phyloP scores from a whole-genome alignment of 2,329 filamentous ascomycete genomes.

The Verticillium albo-atrum region DNA sequence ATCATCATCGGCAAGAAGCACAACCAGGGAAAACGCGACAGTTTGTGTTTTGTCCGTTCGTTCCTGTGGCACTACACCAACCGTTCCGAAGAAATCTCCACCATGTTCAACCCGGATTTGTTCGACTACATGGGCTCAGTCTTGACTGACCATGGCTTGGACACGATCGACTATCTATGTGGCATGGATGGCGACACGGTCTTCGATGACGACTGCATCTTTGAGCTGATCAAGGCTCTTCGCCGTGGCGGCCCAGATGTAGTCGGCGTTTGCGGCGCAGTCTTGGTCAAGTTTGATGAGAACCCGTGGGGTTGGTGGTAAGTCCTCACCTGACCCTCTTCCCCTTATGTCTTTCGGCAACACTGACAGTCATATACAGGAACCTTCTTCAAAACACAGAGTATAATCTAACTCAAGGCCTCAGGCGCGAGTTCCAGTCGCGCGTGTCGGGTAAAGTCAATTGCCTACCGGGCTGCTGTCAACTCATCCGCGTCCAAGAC shows the following conservation, averaged over 20 bases:
- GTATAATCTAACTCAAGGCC: slow-evolving; percentile 41
- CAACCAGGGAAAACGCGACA: slow-evolving; percentile 46
- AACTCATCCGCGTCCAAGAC: slow-evolving; percentile 44
- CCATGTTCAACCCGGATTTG: slow-evolving; percentile 40
- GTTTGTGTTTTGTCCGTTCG: slow-evolving; percentile 41
- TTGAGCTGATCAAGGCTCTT: slow-evolving; percentile 36
- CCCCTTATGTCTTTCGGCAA: too few relatives aligned
- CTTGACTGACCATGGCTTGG: slow-evolving; percentile 30
- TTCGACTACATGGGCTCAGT: slow-evolving; percentile 34
- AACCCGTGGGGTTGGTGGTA: slow-evolving; percentile 36
- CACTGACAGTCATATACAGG: slow-evolving; percentile 11
- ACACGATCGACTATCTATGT: slow-evolving; percentile 35
- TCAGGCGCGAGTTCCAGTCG: slow-evolving; percentile 44
- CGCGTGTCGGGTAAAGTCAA: slow-evolving; percentile 44
- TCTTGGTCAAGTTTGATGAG: slow-evolving; percentile 41
- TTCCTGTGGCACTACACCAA: slow-evolving; percentile 43
- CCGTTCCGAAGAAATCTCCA: slow-evolving; percentile 33
- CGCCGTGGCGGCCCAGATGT: slow-evolving; percentile 32
- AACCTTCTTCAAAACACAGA: slow-evolving; percentile 41
- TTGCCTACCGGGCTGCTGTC: slow-evolving; percentile 43
- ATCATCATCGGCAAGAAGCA: slow-evolving; percentile 43
- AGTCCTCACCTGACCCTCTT: not conserved
- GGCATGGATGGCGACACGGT: slow-evolving; percentile 46
- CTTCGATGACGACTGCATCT: slow-evolving; percentile 39
- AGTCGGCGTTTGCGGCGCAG: slow-evolving; percentile 43